Conservation (phyloP, 495 filamentous ascomycete genomes). For the Pyronema domesticum region DNA sequence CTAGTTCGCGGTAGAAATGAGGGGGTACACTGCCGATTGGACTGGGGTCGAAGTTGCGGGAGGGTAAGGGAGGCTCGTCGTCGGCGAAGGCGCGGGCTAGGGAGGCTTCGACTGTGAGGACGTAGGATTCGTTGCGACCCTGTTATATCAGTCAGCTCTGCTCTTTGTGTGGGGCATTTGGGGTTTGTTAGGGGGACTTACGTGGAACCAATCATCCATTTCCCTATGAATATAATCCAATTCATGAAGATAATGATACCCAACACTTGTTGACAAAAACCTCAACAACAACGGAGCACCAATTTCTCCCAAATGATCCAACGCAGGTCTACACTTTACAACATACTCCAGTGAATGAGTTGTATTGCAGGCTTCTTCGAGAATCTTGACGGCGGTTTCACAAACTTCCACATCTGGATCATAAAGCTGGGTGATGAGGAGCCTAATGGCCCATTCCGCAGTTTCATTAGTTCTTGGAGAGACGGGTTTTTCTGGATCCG, state of each 20-base stretch:
- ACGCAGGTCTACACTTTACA: conserved; percentile 83
- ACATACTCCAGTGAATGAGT: conserved; percentile 82
- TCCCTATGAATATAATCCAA: conserved; percentile 96
- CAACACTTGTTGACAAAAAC: conserved; percentile 86
- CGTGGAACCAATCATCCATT: conserved; percentile 97
- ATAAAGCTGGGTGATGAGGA: conserved; percentile 92
- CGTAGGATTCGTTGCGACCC: conserved; percentile 87
- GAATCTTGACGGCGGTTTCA: conserved; percentile 84
- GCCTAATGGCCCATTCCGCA: conserved; percentile 85
- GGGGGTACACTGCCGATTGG: conserved; percentile 62
- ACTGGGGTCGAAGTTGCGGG: conserved; percentile 32
- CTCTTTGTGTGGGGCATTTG: neutral
- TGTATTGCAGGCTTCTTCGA: conserved; percentile 91
- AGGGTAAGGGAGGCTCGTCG: conserved; percentile 31
- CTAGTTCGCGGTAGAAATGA: conserved; percentile 92
- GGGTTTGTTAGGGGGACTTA: conserved; percentile 8
- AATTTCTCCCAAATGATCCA: conserved; percentile 93
- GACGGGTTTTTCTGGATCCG: conserved; percentile 10
- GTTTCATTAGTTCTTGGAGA: conserved; percentile 25
- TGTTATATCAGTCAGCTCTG: conserved; percentile 16
- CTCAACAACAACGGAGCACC: conserved; percentile 82
- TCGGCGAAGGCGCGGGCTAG: conserved; percentile 74
- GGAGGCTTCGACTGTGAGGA: conserved; percentile 84
- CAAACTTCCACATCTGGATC: conserved; percentile 94
- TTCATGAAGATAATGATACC: conserved; percentile 92